Base-by-base conservation (phyloP, 202 grass and related monocot genomes). In the Elaeis oleifera region DNA sequence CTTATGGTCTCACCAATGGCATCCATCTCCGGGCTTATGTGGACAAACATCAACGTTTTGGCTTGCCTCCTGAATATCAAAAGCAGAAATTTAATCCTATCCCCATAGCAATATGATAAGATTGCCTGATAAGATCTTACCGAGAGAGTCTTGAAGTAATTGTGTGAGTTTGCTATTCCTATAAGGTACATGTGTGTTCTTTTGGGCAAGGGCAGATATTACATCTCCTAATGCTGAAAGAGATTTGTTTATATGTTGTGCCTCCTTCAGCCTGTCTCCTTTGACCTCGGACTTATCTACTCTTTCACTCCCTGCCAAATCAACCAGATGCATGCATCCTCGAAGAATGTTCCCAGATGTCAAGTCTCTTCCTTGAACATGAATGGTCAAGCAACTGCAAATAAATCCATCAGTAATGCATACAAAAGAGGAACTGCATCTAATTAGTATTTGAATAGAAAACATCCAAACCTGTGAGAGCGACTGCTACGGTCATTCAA, bases 81-180 rank as follows among this genome's bases (percentile, higher is more conserved):
- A 78, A 59, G 16, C 21, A 23, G 70, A 64, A 58, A 48, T 44
- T 44, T 44, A 44, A 44, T 44, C 36, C 36, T 44, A 13, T 44
- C 36, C 2, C 36, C 2, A 3, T 13, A 3, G 7, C 36, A 13
- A 44, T 11, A 44, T 13, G 36, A 44, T 44, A 44, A 14, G 9
- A 13, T 44, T 3, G 36, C 9, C 36, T 13, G 2, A 44, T 44
- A 44, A 44, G 11, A 44, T 44, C 74, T 54, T 88, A 97, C 94
- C 88, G 31, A 97, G 82, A 29, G 94, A 97, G 55, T 89, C 94
- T 76, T 97, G 94, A 59, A 97, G 67, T 32, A 97, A 64, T 64
- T 97, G 94, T 75, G 94, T 97, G 71, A 97, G 88, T 65, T 97
- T 97, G 76, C 94, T 97, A 59, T 97, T 97, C 69, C 85, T 73